Evolutionary conservation across 305 asterid species (phyloP).

Genomic region (Solanum hybrid): DNA sequence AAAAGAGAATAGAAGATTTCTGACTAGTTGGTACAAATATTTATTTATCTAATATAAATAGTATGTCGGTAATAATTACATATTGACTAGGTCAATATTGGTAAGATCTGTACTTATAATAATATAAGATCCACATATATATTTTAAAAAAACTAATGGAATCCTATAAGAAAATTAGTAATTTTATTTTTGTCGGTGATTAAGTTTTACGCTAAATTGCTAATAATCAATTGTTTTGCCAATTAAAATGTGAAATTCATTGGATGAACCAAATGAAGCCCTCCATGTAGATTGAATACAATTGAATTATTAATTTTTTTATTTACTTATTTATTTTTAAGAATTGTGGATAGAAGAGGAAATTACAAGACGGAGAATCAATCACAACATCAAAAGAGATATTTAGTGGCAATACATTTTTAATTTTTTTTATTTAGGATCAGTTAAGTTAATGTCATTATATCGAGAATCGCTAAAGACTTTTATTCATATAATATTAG

Average conservation of each 20-base stretch:
- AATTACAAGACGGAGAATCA: too few species aligned
- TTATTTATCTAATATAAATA: background rate
- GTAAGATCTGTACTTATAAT: background rate
- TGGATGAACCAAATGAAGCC: background rate
- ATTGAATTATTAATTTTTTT: too few species aligned
- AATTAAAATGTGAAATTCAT: background rate
- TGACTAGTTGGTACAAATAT: background rate
- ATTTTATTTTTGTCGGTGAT: background rate
- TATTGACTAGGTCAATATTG: background rate
- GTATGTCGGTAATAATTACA: background rate
- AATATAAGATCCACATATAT: background rate
- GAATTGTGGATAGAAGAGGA: too few species aligned
- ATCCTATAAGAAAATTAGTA: background rate
- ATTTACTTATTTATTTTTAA: too few species aligned
- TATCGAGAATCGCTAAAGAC: too few species aligned
- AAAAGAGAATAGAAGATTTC: background rate
- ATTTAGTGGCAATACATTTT: too few species aligned
- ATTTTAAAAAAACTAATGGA: background rate
- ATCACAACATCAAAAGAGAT: too few species aligned
- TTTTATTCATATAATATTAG: too few species aligned
- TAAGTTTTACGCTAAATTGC: background rate
- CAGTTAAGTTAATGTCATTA: too few species aligned
- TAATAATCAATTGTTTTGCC: background rate
- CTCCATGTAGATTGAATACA: background rate
- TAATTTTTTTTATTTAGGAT: too few species aligned